Percentiles rank a stretch among this genome's conserved stretches.
These are phyloP conservation scores for Seiridium unicorne DNA, from an alignment of 2,329 filamentous ascomycete species.

Conservation along the genomic window DNA sequence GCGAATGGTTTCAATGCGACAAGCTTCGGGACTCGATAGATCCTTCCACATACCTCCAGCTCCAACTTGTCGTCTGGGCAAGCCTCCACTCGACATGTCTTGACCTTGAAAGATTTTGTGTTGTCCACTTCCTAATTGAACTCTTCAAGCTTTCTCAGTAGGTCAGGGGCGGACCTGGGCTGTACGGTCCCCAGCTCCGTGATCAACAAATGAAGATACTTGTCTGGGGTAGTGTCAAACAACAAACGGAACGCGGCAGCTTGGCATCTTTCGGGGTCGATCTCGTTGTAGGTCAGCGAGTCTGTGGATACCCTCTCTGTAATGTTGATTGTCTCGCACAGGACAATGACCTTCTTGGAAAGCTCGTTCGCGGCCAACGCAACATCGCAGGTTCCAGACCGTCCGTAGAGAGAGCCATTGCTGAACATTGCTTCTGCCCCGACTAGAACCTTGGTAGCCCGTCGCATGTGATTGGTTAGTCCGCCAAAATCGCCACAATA, in stretches of 20 bases:
- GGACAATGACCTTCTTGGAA: conserved; percentile 79
- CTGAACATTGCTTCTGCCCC: conserved; percentile 94
- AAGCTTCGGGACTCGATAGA: not conserved
- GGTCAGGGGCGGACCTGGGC: conserved; percentile 75
- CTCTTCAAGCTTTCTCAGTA: conserved; percentile 57
- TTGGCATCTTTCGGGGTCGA: conserved; percentile 70
- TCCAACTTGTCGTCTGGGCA: not conserved
- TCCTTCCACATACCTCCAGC: conserved; percentile 3
- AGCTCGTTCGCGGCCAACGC: conserved; percentile 78
- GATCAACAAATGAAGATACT: conserved; percentile 83
- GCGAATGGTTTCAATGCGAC: not conserved
- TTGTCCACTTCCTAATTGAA: conserved; percentile 36
- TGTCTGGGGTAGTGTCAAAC: conserved; percentile 88
- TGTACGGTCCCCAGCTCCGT: conserved; percentile 88
- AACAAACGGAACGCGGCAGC: conserved; percentile 62
- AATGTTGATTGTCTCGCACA: conserved; percentile 95
- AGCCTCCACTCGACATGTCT: not conserved
- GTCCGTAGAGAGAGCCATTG: conserved; percentile 86
- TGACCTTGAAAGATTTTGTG: not conserved
- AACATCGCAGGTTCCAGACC: conserved; percentile 82
- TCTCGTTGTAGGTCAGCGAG: conserved; percentile 91
- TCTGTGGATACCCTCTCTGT: conserved; percentile 82
- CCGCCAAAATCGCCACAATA: conserved; percentile 79
- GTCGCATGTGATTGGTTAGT: conserved; percentile 69
- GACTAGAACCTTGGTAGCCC: conserved; percentile 70